Evolutionary conservation across 768 basidiomycete species (phyloP), one percentile per base, ranked within the genome.

Genomic region (Leccinellum rugosiceps): DNA sequence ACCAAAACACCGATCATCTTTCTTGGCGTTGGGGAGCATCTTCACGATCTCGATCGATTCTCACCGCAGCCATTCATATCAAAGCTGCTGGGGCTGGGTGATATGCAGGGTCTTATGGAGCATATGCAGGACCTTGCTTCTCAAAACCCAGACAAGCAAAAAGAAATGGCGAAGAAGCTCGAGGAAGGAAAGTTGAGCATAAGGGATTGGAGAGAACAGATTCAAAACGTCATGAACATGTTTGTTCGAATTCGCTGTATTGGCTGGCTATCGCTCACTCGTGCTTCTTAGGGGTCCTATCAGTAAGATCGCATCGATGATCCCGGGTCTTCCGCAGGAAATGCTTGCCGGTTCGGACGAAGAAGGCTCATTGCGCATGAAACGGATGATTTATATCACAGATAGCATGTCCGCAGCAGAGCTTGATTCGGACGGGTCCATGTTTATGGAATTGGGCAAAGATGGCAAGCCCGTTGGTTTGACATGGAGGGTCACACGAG

Each of bases 1-100:
- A 99, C 97, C 4, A 92, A 93, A 68, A 99, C 97, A 21, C 97
- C 97, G 0, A 98, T 99, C 66, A 98, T 98, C 65, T 99, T 99
- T 77, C 84, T 98, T 21, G 97, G 97, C 65, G 92, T 94, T 6
- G 97, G 97, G 58, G 97, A 99, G 72, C 97, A 98, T 74, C 76
- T 99, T n/a, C 82, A 95, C 59, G 97, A 99, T 73, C 86, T 99
- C 7, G 97, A 99, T 71, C 84, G 88, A 58, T 99, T 99, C 74
- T 84, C 91, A 3, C 97, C 97, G 0, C 88, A 96, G 63, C 95
- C 97, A 11, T 99, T 99, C 76, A 92, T 99, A 63, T 96, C 94
- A 23, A 98, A 98, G 71, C 77, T 99, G 47, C 79, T 99, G 26
- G 97, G 97, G 21, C 79, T 98, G 68, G 97, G 97, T 21, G 97